Percentiles rank a stretch among this genome's conserved stretches.
Conservation (phyloP, 2,329 filamentous ascomycete genomes). For the Metarhizium album region DNA sequence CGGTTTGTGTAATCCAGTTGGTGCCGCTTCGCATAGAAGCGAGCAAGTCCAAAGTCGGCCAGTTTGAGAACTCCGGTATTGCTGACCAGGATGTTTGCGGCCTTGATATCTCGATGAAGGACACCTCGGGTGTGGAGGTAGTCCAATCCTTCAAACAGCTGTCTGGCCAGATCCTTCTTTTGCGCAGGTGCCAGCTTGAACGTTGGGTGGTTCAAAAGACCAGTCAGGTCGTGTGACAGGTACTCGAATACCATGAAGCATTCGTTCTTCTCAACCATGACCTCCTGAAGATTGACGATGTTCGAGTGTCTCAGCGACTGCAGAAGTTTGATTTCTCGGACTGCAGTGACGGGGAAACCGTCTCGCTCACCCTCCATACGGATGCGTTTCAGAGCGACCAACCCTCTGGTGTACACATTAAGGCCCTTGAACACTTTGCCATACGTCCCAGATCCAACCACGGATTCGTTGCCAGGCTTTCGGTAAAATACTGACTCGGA, state of each 20-base stretch:
- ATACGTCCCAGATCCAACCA: slow-evolving; percentile 90
- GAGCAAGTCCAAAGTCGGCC: slow-evolving; percentile 89
- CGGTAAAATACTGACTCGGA: slow-evolving; percentile 90
- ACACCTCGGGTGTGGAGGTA: slow-evolving; percentile 92
- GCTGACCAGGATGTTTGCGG: slow-evolving; percentile 91
- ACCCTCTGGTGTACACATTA: slow-evolving; percentile 77
- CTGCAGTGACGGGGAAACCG: slow-evolving; percentile 82
- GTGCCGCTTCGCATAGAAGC: slow-evolving; percentile 88
- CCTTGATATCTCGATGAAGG: slow-evolving; percentile 94
- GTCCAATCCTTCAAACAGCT: slow-evolving; percentile 87
- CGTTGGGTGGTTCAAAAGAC: slow-evolving; percentile 84
- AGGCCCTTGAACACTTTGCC: slow-evolving; percentile 92
- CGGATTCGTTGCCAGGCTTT: slow-evolving; percentile 95
- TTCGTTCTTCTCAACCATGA: slow-evolving; percentile 97
- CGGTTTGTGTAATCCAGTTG: slow-evolving; percentile 96
- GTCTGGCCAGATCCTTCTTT: slow-evolving; percentile 85
- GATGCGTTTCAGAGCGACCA: slow-evolving; percentile 82
- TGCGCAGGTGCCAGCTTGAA: slow-evolving; percentile 78
- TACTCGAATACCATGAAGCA: slow-evolving; percentile 99
- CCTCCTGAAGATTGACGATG: slow-evolving; percentile 73
- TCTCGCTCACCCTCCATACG: slow-evolving; percentile 89
- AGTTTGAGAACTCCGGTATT: slow-evolving; percentile 82
- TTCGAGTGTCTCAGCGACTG: slow-evolving; percentile 76
- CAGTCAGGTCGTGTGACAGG: slow-evolving; percentile 88
- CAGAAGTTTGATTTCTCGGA: slow-evolving; percentile 84